These are phyloP conservation scores for Globisporangium cederbergense DNA, from an alignment of 352 stramenopile species.

Conservation along the genomic window DNA sequence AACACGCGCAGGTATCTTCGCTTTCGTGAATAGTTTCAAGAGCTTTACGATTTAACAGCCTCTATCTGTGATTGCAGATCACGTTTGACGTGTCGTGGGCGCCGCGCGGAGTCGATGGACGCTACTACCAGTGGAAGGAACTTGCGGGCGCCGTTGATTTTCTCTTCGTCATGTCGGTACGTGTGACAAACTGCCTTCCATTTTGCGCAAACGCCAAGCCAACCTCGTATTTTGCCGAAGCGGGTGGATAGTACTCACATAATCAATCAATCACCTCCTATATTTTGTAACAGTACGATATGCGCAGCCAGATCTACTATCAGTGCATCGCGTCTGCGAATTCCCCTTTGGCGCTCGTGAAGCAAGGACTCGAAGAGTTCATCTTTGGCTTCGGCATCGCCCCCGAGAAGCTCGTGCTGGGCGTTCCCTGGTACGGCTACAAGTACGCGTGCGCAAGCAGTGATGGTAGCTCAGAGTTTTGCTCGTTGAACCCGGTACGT, in stretches of 20 bases:
- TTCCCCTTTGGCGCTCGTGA: slow-evolving; percentile 65
- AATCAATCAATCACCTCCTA: not conserved
- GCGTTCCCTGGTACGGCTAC: slow-evolving; percentile 92
- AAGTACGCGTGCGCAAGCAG: slow-evolving; percentile 58
- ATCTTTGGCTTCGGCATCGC: slow-evolving; percentile 51
- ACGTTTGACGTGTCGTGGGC: slow-evolving; percentile 84
- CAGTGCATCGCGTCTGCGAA: slow-evolving; percentile 86
- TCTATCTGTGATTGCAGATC: slow-evolving; percentile 33
- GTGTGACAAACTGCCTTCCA: not conserved
- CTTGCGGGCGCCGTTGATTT: slow-evolving; percentile 71
- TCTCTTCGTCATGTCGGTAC: slow-evolving; percentile 89
- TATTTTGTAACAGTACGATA: slow-evolving; percentile 76
- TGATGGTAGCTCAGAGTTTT: slow-evolving; percentile 18
- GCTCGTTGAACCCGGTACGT: slow-evolving; percentile 26
- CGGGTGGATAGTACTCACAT: not conserved
- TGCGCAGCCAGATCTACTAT: slow-evolving; percentile 90
- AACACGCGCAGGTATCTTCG: slow-evolving; percentile 44
- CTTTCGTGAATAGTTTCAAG: not conserved
- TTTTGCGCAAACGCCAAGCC: no score
- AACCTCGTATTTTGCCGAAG: not conserved
- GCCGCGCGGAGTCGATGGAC: slow-evolving; percentile 68
- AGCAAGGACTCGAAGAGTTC: slow-evolving; percentile 77
- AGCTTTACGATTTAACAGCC: no score
- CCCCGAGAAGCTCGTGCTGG: slow-evolving; percentile 82
- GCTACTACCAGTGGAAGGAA: slow-evolving; percentile 80